Base-by-base conservation (phyloP, 495 filamentous ascomycete genomes). In the Pseudomonodictys pantanalensis region DNA sequence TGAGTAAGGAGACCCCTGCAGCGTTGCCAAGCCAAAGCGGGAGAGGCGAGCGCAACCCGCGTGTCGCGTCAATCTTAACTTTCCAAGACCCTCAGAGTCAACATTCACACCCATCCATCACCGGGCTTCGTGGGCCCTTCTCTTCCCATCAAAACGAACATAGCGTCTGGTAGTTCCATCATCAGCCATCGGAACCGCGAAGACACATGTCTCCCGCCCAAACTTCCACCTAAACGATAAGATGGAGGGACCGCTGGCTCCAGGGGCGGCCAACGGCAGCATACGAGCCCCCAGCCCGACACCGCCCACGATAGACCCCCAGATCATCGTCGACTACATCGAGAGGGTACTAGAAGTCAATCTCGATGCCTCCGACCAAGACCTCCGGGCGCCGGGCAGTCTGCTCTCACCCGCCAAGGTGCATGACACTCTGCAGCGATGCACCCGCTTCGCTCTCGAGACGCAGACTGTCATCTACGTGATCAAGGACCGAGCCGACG, bases 381-480 rank as follows among this genome's bases (percentile, higher is more conserved):
- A 99, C 68, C 79, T 99, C 56, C 85, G 95, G 71, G 76, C 79
- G 22, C 76, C 81, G 41, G 91, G 89, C 43, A 96, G 90, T 72
- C 78, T 97, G 69, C 81, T 99, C 45, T 92, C 90, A 17, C 77
- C 82, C 58, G 70, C 76, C 7, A 82, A 78, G 52, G 81, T 86
- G 64, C 73, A 77, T 32, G 92, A 97, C 52, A 97, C 93, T 0
- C 75, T 91, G 24, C 85, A 90, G 67, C 81, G 91, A 75, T 96
- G 92, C 73, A 86, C 83, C 60, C 85, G 92, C 66, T 99, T 96
- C 72, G 90, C 91, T 46, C 83, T 85, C 25, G 93, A 97, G 73
- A 76, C 88, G 45, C 90, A 95, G 76, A 81, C 86, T 35, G 90
- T 86, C 24, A 75, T 99, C 47, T 97, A 96, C 73, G 87, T 95